Evolutionary conservation across 371 early-diverging fungal genomes (phyloP).

Genomic region (Mortierella sp.): DNA sequence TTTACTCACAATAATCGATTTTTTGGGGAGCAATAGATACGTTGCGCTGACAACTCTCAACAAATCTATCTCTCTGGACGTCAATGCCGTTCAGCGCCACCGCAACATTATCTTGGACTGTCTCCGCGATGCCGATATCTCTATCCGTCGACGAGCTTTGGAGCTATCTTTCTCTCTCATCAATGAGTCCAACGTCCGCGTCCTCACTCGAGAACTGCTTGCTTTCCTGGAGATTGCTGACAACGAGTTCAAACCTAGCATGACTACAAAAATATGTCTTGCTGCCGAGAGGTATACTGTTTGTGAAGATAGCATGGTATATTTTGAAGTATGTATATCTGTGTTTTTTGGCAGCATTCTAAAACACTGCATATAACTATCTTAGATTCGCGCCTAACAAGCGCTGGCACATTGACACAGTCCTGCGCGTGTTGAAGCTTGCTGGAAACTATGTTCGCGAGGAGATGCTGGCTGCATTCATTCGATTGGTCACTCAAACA

Average conservation of each 20-base stretch:
- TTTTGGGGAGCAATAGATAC: slow-evolving; percentile 68
- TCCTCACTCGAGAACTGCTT: slow-evolving; percentile 92
- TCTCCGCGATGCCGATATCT: slow-evolving; percentile 94
- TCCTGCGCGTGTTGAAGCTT: slow-evolving; percentile 87
- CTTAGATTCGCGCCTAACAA: slow-evolving; percentile 85
- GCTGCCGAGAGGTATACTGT: slow-evolving; percentile 87
- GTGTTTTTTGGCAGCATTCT: neutral
- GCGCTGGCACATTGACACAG: slow-evolving; percentile 97
- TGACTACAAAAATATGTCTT: slow-evolving; percentile 90
- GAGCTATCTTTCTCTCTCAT: slow-evolving; percentile 96
- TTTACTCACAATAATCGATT: neutral
- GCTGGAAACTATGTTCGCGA: slow-evolving; percentile 82
- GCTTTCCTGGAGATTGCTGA: slow-evolving; percentile 94
- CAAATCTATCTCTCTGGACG: slow-evolving; percentile 89
- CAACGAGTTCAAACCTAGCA: slow-evolving; percentile 88
- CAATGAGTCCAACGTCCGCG: slow-evolving; percentile 92
- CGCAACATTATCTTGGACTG: slow-evolving; percentile 96
- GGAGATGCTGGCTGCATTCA: slow-evolving; percentile 79
- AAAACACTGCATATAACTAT: neutral
- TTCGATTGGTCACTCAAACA: slow-evolving; percentile 79
- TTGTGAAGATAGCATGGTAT: neutral
- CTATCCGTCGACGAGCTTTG: slow-evolving; percentile 96
- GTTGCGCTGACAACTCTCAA: slow-evolving; percentile 95
- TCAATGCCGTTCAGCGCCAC: slow-evolving; percentile 96
- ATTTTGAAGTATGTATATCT: neutral